Percentiles rank a stretch among this genome's conserved stretches.
phyloP scores from a whole-genome alignment of 2,329 filamentous ascomycete genomes.

The Aspergillus ochraceus region DNA sequence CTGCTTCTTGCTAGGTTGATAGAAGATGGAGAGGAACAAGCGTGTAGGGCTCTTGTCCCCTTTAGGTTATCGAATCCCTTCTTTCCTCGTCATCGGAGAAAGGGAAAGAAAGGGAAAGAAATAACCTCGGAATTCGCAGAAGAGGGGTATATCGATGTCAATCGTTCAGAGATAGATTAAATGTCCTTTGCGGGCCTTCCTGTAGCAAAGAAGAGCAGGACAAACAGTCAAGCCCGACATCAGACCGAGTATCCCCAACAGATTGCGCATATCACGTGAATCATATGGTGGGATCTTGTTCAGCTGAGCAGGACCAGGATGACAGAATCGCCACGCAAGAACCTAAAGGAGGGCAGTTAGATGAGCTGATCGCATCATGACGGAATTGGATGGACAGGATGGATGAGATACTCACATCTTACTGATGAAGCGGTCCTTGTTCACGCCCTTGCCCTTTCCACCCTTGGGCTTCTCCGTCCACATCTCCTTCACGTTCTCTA shows the following conservation, averaged over 20 bases:
- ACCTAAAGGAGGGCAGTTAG: constrained; percentile 53
- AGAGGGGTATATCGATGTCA: constrained; percentile 34
- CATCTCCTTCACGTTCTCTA: constrained; percentile 99
- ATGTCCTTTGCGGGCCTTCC: constrained; percentile 9
- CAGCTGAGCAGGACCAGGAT: constrained; percentile 83
- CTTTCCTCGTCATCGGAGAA: not conserved
- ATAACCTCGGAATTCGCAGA: constrained; percentile 10
- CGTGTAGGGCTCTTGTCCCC: not conserved
- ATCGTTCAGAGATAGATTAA: constrained; percentile 8
- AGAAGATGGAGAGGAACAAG: not conserved
- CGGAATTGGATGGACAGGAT: not conserved
- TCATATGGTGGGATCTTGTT: constrained; percentile 20
- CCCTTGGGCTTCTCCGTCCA: constrained; percentile 93
- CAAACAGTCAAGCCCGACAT: not conserved
- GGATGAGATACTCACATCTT: constrained; percentile 69
- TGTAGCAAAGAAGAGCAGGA: not conserved
- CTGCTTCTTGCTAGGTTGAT: not conserved
- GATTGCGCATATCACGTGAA: constrained; percentile 11
- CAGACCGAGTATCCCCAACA: constrained; percentile 2
- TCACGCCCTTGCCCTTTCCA: constrained; percentile 89
- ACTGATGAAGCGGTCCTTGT: constrained; percentile 98
- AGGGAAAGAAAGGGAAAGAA: not conserved
- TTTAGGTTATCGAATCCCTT: not conserved
- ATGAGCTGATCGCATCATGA: not conserved
- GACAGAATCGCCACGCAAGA: constrained; percentile 82